These are phyloP conservation scores for Rhinocladiella mackenziei DNA, from an alignment of 2,329 filamentous ascomycete genomes.

Conservation along the genomic window DNA sequence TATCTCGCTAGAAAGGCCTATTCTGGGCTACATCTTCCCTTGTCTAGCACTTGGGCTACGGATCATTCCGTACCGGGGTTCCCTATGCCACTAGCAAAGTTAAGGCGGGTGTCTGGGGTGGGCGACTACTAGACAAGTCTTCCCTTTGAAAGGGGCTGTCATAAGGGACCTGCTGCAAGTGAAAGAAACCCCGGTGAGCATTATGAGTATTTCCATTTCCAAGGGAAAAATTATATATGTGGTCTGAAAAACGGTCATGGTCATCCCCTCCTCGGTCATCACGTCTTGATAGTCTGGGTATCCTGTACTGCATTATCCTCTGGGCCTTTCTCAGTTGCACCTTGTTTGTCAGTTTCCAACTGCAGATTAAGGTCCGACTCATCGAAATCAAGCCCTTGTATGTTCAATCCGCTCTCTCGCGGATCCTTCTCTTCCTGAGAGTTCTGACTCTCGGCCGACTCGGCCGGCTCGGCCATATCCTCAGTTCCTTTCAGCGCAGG, in stretches of 20 bases:
- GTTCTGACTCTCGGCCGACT: constrained; percentile 14
- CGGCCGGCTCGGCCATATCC: constrained; percentile 10
- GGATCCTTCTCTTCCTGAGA: constrained; percentile 14
- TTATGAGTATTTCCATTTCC: neutral
- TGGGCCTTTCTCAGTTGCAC: neutral
- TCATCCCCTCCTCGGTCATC: neutral
- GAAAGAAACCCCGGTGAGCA: too few relatives aligned
- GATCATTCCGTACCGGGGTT: too few relatives aligned
- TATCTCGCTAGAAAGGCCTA: too few relatives aligned
- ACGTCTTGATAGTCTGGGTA: constrained; percentile 2
- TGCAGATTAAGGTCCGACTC: constrained; percentile 20
- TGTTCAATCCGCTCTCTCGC: constrained; percentile 23
- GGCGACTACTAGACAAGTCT: too few relatives aligned
- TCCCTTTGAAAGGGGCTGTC: too few relatives aligned
- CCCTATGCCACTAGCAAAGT: too few relatives aligned
- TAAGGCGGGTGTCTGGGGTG: too few relatives aligned
- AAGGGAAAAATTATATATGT: neutral
- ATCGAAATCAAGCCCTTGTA: constrained; percentile 22
- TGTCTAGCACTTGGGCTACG: too few relatives aligned
- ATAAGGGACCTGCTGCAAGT: too few relatives aligned
- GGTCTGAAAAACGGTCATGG: too few relatives aligned
- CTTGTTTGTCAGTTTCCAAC: constrained; percentile 5
- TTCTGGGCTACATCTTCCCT: too few relatives aligned
- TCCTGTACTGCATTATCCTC: constrained; percentile 10
- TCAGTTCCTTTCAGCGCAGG: constrained; percentile 71